Conservation (phyloP, 345 rosid genomes). For the Arabidopsis suecica region DNA sequence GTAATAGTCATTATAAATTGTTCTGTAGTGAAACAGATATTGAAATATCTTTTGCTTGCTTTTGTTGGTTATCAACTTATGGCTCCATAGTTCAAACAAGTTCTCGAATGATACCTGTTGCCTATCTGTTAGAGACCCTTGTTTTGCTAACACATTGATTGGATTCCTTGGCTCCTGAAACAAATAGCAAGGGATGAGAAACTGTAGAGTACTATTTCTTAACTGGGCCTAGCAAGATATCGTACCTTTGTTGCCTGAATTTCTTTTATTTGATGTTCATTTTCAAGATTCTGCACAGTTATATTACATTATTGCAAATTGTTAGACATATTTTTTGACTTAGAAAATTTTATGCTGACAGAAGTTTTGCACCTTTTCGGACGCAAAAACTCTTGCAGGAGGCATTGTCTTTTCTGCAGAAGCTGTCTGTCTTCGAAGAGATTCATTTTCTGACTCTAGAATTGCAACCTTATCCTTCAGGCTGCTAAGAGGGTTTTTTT, state of each 20-base stretch:
- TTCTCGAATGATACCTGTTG: constrained; percentile 53
- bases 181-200: constrained; percentile 25
- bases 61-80: constrained; percentile 7
- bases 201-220: constrained; percentile 27
- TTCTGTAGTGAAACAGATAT: constrained; percentile 12
- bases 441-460: constrained; percentile 60
- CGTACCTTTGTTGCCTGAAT: constrained; percentile 49
- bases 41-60: constrained; percentile 24
- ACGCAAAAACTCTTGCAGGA: constrained; percentile 39
- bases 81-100: constrained; percentile 10
- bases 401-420: constrained; percentile 45
- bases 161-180: constrained; percentile 54
- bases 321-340: not conserved
- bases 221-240: constrained; percentile 13
- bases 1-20: not conserved
- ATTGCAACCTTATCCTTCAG: constrained; percentile 51
- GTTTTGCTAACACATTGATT: constrained; percentile 50
- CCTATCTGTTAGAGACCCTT: constrained; percentile 61
- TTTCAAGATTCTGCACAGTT: constrained; percentile 49
- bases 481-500: constrained; percentile 41
- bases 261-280: constrained; percentile 53
- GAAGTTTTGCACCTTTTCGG: constrained; percentile 47
- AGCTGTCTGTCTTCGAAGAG: constrained; percentile 47
- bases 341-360: not conserved
- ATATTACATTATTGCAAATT: constrained; percentile 29